A percentile compares a stretch with the other conserved stretches of the same genome.
Evolutionary conservation across 2,329 filamentous ascomycete genomes (phyloP).

Genomic region (Penicillium sp.): DNA sequence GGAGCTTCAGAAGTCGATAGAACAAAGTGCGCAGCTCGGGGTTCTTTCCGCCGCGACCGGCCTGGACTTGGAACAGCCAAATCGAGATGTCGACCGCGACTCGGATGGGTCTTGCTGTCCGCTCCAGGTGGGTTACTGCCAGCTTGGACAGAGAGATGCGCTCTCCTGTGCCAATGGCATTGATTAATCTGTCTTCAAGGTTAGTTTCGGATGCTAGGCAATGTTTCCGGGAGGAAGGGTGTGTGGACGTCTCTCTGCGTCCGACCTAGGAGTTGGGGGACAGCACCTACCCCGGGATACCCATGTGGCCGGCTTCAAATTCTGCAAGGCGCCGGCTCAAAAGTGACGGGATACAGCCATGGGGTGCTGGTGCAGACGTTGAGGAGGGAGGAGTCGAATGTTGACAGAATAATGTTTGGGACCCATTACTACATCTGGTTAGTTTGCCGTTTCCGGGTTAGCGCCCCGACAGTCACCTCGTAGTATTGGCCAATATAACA

Average conservation of each 20-base stretch:
- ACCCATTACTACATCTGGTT: too few relatives aligned
- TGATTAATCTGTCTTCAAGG: constrained; percentile 64
- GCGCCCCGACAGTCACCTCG: too few relatives aligned
- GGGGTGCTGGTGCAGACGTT: constrained; percentile 2
- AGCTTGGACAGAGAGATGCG: constrained; percentile 78
- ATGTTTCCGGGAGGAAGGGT: neutral
- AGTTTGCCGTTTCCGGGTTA: too few relatives aligned
- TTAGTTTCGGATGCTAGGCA: constrained; percentile 13
- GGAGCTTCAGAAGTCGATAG: constrained; percentile 75
- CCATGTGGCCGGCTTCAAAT: constrained; percentile 29
- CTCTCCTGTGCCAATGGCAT: constrained; percentile 76
- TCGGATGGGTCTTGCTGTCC: constrained; percentile 66
- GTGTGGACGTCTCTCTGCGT: neutral
- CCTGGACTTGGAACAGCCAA: constrained; percentile 92
- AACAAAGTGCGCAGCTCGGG: constrained; percentile 88
- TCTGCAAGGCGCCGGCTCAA: neutral
- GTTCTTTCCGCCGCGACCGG: constrained; percentile 78
- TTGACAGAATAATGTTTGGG: constrained; percentile 24
- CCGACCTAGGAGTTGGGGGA: neutral
- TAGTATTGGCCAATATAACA: too few relatives aligned
- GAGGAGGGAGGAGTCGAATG: constrained; percentile 8
- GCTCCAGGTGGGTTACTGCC: constrained; percentile 69
- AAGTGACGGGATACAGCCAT: constrained; percentile 8
- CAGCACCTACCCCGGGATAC: constrained; percentile 42
- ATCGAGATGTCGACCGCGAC: constrained; percentile 93